A percentile compares a stretch with the other conserved stretches of the same genome.
Evolutionary conservation across 805 yeast genomes (phyloP).

Genomic region (Brettanomyces anomalus): DNA sequence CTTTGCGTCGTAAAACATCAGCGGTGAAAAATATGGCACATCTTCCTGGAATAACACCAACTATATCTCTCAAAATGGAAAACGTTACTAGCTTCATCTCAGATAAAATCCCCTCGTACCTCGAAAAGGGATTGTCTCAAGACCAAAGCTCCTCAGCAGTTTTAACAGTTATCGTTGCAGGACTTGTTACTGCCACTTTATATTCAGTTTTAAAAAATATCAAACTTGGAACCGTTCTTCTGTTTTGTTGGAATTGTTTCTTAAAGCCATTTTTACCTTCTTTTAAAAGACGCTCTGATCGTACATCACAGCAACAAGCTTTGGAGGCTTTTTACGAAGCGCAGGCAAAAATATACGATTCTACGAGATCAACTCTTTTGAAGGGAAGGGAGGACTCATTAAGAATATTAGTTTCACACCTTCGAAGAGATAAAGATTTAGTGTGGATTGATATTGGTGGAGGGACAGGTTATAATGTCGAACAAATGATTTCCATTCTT

Average conservation of each 20-base stretch:
- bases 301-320: slow-evolving; percentile 38
- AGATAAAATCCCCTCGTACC: neutral
- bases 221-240: slow-evolving; percentile 12
- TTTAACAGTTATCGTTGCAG: neutral
- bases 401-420: slow-evolving; percentile 49
- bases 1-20: no score
- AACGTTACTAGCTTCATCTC: neutral
- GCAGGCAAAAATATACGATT: slow-evolving; percentile 72
- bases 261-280: slow-evolving; percentile 44
- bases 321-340: slow-evolving; percentile 65
- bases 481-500: slow-evolving; percentile 54
- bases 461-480: slow-evolving; percentile 80
- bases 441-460: slow-evolving; percentile 82
- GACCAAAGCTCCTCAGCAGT: neutral
- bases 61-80: neutral
- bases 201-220: slow-evolving; percentile 3
- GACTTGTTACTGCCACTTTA: neutral
- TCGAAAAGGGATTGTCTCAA: neutral
- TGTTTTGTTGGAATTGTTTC: slow-evolving; percentile 44
- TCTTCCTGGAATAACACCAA: no score
- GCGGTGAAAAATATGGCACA: no score
- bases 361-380: slow-evolving; percentile 55
- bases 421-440: slow-evolving; percentile 32
- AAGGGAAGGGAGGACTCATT: slow-evolving; percentile 66
- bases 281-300: slow-evolving; percentile 17